phyloP scores from a whole-genome alignment of 1,284 basidiomycete species.

The Ustanciosporium gigantosporum region DNA sequence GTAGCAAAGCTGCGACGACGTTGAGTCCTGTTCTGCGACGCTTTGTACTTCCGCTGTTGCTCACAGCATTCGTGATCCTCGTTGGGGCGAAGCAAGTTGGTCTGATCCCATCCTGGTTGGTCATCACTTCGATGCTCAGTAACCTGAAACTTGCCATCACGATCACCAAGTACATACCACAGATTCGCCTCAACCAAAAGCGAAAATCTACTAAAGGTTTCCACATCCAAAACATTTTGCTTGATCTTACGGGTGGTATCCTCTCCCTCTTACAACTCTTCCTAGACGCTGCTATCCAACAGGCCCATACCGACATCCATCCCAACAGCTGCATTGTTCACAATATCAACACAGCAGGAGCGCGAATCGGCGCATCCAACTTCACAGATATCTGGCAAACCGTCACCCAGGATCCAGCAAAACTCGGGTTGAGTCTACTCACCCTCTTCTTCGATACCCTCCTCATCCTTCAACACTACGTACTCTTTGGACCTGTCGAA shows the following conservation, averaged over 20 bases:
- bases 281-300: slow-evolving; percentile 51
- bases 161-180: slow-evolving; percentile 58
- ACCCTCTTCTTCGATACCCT: slow-evolving; percentile 61
- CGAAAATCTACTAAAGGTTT: slow-evolving; percentile 62
- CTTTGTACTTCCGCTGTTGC: slow-evolving; percentile 1
- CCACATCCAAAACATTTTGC: slow-evolving; percentile 61
- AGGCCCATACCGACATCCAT: slow-evolving; percentile 10
- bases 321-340: too few species aligned
- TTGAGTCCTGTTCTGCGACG: too few species aligned
- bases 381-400: slow-evolving; percentile 41
- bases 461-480: slow-evolving; percentile 62
- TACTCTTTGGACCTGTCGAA: too few species aligned
- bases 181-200: slow-evolving; percentile 59
- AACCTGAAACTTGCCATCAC: slow-evolving; percentile 62
- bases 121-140: slow-evolving; percentile 46
- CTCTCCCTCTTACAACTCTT: slow-evolving; percentile 55
- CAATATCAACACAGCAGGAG: too few species aligned
- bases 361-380: too few species aligned
- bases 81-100: slow-evolving; percentile 5
- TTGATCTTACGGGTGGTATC: slow-evolving; percentile 61
- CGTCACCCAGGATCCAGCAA: slow-evolving; percentile 56
- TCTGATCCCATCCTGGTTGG: slow-evolving; percentile 19
- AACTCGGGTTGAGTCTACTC: slow-evolving; percentile 60
- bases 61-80: slow-evolving; percentile 7
- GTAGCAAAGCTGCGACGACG: too few species aligned